Base-by-base conservation (phyloP, 78 protist genomes). In the Pigoraptor vietnamica region DNA sequence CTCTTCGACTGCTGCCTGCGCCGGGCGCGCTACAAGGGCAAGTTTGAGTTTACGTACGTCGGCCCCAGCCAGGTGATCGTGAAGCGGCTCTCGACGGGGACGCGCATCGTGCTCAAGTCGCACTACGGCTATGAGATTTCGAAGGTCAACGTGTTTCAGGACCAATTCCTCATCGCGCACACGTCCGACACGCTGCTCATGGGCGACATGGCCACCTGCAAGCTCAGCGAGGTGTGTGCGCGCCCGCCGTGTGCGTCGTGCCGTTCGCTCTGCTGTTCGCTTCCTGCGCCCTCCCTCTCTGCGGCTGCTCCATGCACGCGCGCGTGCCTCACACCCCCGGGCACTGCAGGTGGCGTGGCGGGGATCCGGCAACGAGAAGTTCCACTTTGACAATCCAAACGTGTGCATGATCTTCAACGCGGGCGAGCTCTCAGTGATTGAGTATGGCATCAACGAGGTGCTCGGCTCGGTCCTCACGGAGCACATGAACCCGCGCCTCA, bases 381-480 rank as follows among this genome's bases (percentile, higher is more conserved):
- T 24, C 88, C 40, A 89, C 93, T 95, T 96, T 40, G 96, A 96
- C 89, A 94, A 97, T 34, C 93, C 94, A 0, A 37, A 79, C 1
- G 92, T 90, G 87, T 92, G 95, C 92, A 91, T 97, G 94, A 87
- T 97, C 35, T 95, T 83, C 94, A 92, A 91, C 79, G 93, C 95
- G 34, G 98, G 98, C 39, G 98, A 97, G 95, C 95, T 96, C 36
- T 36, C 96, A 37, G 81, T 97, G 32, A 95, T 97, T 39, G 97
- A 95, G 93, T 96, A 96, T 90, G 98, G 97, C 39, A 35, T 91
- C 87, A 92, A 93, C 90, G 98, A 96, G 2, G 6, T 40, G 1
- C 90, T 93, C 2, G 91, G 94, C 48, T 40, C 91, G 24, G 81
- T 90, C 39, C 93, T 97, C 35, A 97, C 98, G 34, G 97, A 97